Base-by-base conservation (phyloP, 331 rosid species). In the Quercus phellos region DNA sequence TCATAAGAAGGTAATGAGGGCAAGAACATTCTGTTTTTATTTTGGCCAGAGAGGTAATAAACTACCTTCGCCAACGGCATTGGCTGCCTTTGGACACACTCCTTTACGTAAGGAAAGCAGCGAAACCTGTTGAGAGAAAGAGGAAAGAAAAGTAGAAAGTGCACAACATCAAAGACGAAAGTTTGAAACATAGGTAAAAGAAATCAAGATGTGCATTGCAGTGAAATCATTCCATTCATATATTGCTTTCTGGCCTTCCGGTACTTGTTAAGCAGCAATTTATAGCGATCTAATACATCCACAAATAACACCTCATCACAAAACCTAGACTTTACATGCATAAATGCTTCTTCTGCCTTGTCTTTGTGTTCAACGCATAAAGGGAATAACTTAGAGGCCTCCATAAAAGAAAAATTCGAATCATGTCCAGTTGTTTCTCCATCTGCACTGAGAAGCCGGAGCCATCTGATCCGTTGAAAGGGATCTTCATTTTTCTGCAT, bases 191-290 rank as follows among this genome's bases (percentile, higher is more conserved):
- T 3, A 66, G 34, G 26, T 21, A 9, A 22, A 19, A 5, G 71
- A 26, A 14, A 67, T 74, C 73, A 87, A 27, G 80, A 76, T 79
- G 77, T 85, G 77, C 75, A 79, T 43, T 90, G 92, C 79, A 93
- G 91, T 72, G 98, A 87, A 83, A 89, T 72, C 96, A 93, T 91
- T 68, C 98, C 98, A 32, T 85, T 84, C 76, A 70, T 85, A 84
- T 90, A 93, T 75, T 85, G 98, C 81, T 81, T 87, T 85, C 98
- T 91, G 29, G 84, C 85, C 29, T 74, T 86, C 74, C 87, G 86
- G 55, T 86, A 91, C 83, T 84, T 91, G 78, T 82, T 86, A 70
- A 93, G 93, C 77, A 93, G 78, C 80, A 69, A 27, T 85, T 29
- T 78, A 76, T 87, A 90, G 77, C 88, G 78, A 74, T 69, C 79